Conservation (phyloP, 495 filamentous ascomycete genomes). For the Chaetomidium leptoderma region DNA sequence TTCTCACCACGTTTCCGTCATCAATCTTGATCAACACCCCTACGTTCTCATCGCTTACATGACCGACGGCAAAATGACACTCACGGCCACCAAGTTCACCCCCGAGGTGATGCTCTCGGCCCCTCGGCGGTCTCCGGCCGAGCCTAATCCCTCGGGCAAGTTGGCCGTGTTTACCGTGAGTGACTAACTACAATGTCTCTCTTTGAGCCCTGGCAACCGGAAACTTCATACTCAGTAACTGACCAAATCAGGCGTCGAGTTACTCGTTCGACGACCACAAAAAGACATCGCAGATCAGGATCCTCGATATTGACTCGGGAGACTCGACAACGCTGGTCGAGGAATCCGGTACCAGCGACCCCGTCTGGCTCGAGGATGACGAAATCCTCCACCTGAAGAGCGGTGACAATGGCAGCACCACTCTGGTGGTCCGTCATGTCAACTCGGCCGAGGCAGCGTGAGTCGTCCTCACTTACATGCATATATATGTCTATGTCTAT, state of each 20-base stretch:
- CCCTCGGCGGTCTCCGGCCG: conserved; percentile 70
- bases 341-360: conserved; percentile 59
- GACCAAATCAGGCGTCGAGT: conserved; percentile 45
- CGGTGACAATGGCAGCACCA: conserved; percentile 63
- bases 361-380: conserved; percentile 68
- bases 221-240: neutral
- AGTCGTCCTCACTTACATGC: neutral
- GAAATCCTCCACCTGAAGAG: conserved; percentile 64
- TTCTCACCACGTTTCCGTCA: neutral
- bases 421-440: conserved; percentile 53
- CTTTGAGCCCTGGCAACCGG: too few species aligned
- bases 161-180: conserved; percentile 62
- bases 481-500: neutral
- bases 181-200: neutral
- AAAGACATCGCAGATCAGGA: conserved; percentile 67
- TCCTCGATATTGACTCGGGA: conserved; percentile 67
- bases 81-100: conserved; percentile 65
- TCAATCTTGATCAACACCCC: neutral
- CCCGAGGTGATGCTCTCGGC: conserved; percentile 81
- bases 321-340: conserved; percentile 63
- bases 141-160: conserved; percentile 68
- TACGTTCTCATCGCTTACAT: neutral
- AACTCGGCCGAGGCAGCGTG: conserved; percentile 27
- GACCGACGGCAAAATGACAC: conserved; percentile 48
- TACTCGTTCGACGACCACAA: conserved; percentile 82